Conservation (phyloP, 257 asterid genomes). For the Primulina eburnea region DNA sequence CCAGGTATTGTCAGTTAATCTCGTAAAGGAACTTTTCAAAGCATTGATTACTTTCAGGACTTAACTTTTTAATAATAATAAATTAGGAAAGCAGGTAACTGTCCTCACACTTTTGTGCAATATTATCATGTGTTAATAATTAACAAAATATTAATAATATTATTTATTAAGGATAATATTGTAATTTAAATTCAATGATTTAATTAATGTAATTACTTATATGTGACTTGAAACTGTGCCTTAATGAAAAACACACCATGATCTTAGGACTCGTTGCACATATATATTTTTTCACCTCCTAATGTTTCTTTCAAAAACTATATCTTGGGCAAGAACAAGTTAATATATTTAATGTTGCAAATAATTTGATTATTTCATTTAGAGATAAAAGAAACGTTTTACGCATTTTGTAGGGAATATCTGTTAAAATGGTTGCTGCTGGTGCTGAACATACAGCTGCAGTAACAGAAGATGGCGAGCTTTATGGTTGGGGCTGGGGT, state of each 20-base stretch:
- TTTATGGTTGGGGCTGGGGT: constrained; percentile 99
- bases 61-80: too few relatives aligned
- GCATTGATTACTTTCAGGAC: neutral
- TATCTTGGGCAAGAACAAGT: neutral
- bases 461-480: constrained; percentile 91
- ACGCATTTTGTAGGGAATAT: constrained; percentile 52
- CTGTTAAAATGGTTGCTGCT: constrained; percentile 94
- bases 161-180: too few relatives aligned
- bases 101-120: too few relatives aligned
- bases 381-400: neutral
- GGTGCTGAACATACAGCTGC: constrained; percentile 99
- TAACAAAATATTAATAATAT: too few relatives aligned
- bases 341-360: neutral
- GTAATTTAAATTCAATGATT: too few relatives aligned
- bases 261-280: neutral
- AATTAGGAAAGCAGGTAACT: too few relatives aligned
- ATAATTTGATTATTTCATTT: too few relatives aligned
- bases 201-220: too few relatives aligned
- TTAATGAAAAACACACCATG: neutral
- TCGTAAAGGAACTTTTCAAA: neutral
- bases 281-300: neutral
- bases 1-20: constrained; percentile 49
- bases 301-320: neutral
- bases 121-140: neutral
- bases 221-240: too few relatives aligned